Conservation (phyloP, 345 rosid genomes). For the Nasturtium officinale region DNA sequence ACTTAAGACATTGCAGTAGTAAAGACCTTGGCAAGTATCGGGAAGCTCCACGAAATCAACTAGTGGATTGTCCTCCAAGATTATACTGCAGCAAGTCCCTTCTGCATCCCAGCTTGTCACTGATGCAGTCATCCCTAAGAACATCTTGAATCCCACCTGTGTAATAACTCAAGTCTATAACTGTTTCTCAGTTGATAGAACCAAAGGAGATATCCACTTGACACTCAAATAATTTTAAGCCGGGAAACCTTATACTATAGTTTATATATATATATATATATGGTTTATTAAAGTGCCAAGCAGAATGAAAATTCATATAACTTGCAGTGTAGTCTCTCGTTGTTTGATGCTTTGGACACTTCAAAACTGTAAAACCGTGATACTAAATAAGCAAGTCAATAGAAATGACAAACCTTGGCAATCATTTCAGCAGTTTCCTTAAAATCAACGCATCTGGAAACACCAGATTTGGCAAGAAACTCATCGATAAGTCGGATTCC, state of each 20-base stretch:
- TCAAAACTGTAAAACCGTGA: neutral
- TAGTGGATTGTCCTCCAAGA: conserved; percentile 90
- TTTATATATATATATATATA: neutral
- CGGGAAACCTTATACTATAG: neutral
- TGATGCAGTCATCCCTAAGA: conserved; percentile 83
- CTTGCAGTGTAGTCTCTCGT: neutral
- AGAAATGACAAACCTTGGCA: conserved; percentile 64
- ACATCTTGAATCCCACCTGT: conserved; percentile 97
- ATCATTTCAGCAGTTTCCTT: conserved; percentile 88
- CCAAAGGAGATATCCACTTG: neutral
- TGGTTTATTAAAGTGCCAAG: neutral
- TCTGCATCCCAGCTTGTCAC: conserved; percentile 84
- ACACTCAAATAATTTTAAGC: neutral
- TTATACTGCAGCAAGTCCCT: conserved; percentile 79
- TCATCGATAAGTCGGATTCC: conserved; percentile 85
- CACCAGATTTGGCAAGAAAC: conserved; percentile 87
- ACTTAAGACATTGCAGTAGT: conserved; percentile 84
- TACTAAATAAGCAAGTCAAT: neutral
- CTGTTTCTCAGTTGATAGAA: neutral
- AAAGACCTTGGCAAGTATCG: conserved; percentile 88
- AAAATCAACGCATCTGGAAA: conserved; percentile 86
- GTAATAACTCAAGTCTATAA: conserved; percentile 12
- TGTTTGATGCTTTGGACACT: neutral
- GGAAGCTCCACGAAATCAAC: conserved; percentile 97
- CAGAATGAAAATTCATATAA: neutral